Percentiles rank a stretch among this genome's conserved stretches.
These are phyloP conservation scores for Cyberlindnera samutprakarnensis DNA, from an alignment of 805 yeast species.

Conservation along the genomic window DNA sequence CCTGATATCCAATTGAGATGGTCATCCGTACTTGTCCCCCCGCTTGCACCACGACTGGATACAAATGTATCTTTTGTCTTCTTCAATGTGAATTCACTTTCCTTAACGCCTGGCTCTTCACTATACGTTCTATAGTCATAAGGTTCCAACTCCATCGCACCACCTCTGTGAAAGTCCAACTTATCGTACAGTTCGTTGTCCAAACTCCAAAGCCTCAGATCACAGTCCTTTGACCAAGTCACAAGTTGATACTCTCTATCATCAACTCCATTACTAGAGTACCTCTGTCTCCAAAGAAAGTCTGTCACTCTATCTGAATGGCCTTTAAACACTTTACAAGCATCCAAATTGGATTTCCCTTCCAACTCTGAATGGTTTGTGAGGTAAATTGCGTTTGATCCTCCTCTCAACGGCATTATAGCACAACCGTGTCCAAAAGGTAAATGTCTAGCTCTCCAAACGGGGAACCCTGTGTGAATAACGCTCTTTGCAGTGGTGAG, in stretches of 20 bases:
- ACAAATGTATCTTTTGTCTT: constrained; percentile 33
- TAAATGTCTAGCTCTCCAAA: constrained; percentile 78
- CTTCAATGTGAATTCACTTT: constrained; percentile 28
- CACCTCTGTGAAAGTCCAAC: constrained; percentile 34
- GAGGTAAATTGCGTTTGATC: constrained; percentile 42
- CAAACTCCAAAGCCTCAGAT: constrained; percentile 75
- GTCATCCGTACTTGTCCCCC: constrained; percentile 35
- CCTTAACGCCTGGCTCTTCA: constrained; percentile 36
- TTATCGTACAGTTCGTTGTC: constrained; percentile 39
- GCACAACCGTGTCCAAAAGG: constrained; percentile 90
- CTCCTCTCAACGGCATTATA: constrained; percentile 87
- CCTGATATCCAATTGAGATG: constrained; percentile 93
- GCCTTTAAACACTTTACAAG: constrained; percentile 62
- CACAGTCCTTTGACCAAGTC: constrained; percentile 90
- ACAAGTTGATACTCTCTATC: constrained; percentile 86
- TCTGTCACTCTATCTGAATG: constrained; percentile 83
- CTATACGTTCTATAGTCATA: constrained; percentile 42
- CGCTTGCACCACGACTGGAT: constrained; percentile 29
- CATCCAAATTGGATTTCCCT: constrained; percentile 34
- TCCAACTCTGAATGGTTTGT: constrained; percentile 21
- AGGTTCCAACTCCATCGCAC: constrained; percentile 28
- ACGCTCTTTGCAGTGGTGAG: constrained; percentile 43
- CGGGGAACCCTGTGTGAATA: constrained; percentile 72
- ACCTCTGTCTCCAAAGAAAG: constrained; percentile 76
- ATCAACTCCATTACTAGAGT: constrained; percentile 37